Percentiles rank a stretch among this genome's conserved stretches.
Conservation (phyloP, 768 basidiomycete genomes). For the Termitomyces sp. region DNA sequence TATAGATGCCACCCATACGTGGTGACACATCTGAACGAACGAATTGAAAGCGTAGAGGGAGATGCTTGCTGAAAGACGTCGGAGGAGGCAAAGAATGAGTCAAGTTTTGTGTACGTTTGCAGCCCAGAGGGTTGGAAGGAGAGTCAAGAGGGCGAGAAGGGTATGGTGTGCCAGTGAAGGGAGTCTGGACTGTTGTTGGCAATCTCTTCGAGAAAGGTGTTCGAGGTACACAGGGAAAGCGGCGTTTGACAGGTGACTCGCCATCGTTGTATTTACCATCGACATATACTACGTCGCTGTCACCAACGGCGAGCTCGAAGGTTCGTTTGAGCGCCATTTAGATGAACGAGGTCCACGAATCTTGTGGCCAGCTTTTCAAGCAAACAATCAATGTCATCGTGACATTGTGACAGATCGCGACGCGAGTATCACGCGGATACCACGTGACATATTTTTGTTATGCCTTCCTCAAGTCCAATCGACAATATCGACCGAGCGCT, state of each 20-base stretch:
- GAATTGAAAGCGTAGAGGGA: conserved; percentile 60
- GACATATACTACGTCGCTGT: not conserved
- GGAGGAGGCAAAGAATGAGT: conserved; percentile 33
- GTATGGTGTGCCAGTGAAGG: conserved; percentile 33
- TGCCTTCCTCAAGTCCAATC: too few species aligned
- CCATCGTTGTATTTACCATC: conserved; percentile 1
- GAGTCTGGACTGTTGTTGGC: conserved; percentile 16
- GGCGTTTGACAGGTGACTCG: conserved; percentile 15
- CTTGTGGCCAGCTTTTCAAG: not conserved
- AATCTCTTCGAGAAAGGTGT: conserved; percentile 20
- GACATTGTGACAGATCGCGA: conserved; percentile 15
- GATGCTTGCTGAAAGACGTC: conserved; percentile 52
- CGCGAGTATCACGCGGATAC: not conserved
- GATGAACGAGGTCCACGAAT: not conserved
- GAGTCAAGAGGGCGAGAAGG: conserved; percentile 55
- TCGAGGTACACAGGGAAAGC: conserved; percentile 14
- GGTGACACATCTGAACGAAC: conserved; percentile 28
- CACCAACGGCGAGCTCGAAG: conserved; percentile 10
- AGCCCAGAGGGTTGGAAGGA: conserved; percentile 65
- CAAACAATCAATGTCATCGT: conserved; percentile 11
- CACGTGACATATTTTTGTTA: not conserved
- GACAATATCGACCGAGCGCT: too few species aligned
- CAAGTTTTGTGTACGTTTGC: conserved; percentile 38
- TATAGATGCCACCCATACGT: conserved; percentile 46
- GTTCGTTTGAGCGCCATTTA: conserved; percentile 14